These are phyloP conservation scores for Pythium periplocum DNA, from an alignment of 352 stramenopile species.

Conservation along the genomic window DNA sequence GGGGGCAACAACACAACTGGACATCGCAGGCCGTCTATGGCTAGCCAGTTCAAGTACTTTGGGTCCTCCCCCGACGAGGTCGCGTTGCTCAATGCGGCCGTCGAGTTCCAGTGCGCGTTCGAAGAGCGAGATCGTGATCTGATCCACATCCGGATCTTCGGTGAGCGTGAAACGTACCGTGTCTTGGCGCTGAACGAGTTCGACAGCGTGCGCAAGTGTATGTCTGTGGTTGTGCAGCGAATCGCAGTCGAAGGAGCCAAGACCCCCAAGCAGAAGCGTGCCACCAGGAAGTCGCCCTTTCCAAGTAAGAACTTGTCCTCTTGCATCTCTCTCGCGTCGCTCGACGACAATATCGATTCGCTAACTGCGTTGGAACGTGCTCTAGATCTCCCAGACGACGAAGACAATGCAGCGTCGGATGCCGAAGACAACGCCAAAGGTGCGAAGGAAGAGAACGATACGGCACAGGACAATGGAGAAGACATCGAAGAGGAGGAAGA, in stretches of 20 bases:
- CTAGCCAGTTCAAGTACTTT: constrained; percentile 49
- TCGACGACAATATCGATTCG: constrained; percentile 14
- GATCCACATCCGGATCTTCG: constrained; percentile 77
- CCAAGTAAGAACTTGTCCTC: constrained; percentile 5
- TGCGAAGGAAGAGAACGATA: constrained; percentile 2
- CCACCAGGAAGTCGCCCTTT: not conserved
- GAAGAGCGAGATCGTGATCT: constrained; percentile 69
- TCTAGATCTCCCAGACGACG: constrained; percentile 7
- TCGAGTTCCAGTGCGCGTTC: constrained; percentile 80
- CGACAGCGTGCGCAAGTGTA: constrained; percentile 83
- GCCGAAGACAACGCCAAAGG: constrained; percentile 2
- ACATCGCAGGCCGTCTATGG: constrained; percentile 15
- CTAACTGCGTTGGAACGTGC: constrained; percentile 27
- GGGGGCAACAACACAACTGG: not conserved
- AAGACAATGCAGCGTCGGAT: constrained; percentile 1
- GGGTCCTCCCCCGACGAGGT: constrained; percentile 83
- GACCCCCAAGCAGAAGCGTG: not conserved
- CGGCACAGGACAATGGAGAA: constrained; percentile 18
- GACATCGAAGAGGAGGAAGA: constrained; percentile 19
- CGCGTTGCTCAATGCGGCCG: constrained; percentile 64
- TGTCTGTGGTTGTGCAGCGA: constrained; percentile 74
- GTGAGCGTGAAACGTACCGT: constrained; percentile 64
- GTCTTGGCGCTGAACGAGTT: constrained; percentile 83
- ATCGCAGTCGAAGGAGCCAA: constrained; percentile 8
- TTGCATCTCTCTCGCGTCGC: constrained; percentile 10